These are phyloP conservation scores for Malus hybrid DNA, from an alignment of 331 rosid genomes.

Conservation along the genomic window DNA sequence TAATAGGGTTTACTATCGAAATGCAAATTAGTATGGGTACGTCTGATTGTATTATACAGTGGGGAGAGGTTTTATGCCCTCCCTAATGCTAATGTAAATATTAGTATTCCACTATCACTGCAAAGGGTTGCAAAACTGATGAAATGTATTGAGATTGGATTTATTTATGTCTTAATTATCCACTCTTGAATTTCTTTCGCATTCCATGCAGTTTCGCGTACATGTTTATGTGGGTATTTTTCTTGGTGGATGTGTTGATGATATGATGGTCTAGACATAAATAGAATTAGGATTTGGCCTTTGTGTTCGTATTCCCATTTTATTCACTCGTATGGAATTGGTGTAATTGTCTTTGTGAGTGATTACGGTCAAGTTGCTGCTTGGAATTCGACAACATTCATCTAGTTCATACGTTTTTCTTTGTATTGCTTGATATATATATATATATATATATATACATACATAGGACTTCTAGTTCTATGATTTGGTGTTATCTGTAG, in stretches of 20 bases:
- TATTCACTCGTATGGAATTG: background rate
- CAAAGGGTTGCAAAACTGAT: slow-evolving; percentile 28
- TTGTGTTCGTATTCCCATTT: background rate
- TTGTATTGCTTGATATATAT: background rate
- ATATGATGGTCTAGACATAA: background rate
- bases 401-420: background rate
- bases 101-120: slow-evolving; percentile 20
- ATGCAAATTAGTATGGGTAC: slow-evolving; percentile 14
- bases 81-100: slow-evolving; percentile 49
- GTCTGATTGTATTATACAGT: slow-evolving; percentile 13
- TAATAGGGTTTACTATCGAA: slow-evolving; percentile 29
- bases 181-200: background rate
- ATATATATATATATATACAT: too few relatives aligned
- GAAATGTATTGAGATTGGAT: slow-evolving; percentile 33
- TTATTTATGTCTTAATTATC: slow-evolving; percentile 7
- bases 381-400: background rate
- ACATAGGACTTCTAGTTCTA: background rate
- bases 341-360: background rate
- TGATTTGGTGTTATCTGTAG: background rate
- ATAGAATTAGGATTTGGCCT: background rate
- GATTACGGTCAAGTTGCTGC: background rate
- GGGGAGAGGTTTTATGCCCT: slow-evolving; percentile 21
- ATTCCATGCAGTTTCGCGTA: background rate
- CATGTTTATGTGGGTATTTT: background rate
- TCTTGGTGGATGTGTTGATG: background rate